Evolutionary conservation across 306 rosid genomes (phyloP), one percentile per base, ranked within the genome.

Genomic region (Rosa rugosa): DNA sequence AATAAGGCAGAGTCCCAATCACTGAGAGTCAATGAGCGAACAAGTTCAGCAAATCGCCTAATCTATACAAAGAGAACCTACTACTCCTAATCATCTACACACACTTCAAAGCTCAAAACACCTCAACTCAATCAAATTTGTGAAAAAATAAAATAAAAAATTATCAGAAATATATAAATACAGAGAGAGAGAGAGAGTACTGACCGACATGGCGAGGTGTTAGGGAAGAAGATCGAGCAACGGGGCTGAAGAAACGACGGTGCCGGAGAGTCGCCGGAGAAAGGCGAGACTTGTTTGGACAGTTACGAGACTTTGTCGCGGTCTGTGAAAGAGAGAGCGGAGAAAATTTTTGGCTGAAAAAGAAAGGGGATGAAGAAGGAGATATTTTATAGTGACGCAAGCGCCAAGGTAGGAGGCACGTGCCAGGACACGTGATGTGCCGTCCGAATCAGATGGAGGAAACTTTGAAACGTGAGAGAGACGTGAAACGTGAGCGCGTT

Each of bases 141-240:
- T n/a, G n/a, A n/a, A n/a, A n/a, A n/a, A n/a, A n/a, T n/a, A n/a
- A n/a, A n/a, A n/a, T n/a, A n/a, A n/a, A n/a, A n/a, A n/a, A n/a
- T n/a, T n/a, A n/a, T 60, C 18, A 60, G 5, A 60, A 60, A 60
- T 10, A 60, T 7, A 44, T 20, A 31, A 14, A 69, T 16, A 49
- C 2, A 59, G 45, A 34, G 57, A 6, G 45, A 50, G 62, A 66
- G 13, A 66, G 72, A 79, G 70, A 34, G 27, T 45, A 84, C 87
- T 76, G 23, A 84, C 87, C 87, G 84, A 84, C 87, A 84, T 84
- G 72, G 72, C 50, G 56, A 83, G 68, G 67, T 4, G 72, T 49
- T 63, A 63, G 50, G 14, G 44, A 41, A 45, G 50, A 60, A 67
- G 72, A 78, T 45, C 34, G 40, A 78, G 53, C 22, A 17, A 44